A percentile compares a stretch with the other conserved stretches of the same genome.
Evolutionary conservation across 148 eudicot genomes (phyloP).

Genomic region (Persicaria tinctoria): DNA sequence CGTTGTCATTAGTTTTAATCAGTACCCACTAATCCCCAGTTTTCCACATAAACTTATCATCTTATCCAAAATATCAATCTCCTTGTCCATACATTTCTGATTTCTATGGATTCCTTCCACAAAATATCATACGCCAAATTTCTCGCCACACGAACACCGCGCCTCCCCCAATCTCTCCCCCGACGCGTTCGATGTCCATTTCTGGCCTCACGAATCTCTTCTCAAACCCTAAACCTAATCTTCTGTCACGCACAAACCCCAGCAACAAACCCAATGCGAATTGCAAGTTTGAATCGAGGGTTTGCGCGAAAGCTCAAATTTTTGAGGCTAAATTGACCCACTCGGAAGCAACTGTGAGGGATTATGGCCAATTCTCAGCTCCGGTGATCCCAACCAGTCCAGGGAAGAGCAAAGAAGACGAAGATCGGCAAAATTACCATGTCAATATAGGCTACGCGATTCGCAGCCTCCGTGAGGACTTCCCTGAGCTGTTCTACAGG

Average conservation of each 20-base stretch:
- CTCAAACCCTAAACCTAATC: conserved; percentile 36
- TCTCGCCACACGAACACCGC: no score
- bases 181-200: conserved; percentile 26
- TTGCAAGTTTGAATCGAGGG: conserved; percentile 24
- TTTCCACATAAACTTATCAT: background rate
- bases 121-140: no score
- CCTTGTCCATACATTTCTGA: background rate
- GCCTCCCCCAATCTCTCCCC: background rate
- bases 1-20: background rate
- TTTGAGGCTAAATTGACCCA: conserved; percentile 29
- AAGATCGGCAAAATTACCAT: conserved; percentile 55
- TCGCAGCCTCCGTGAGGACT: conserved; percentile 76
- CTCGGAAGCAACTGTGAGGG: conserved; percentile 18
- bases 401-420: conserved; percentile 46
- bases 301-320: conserved; percentile 42
- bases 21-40: background rate
- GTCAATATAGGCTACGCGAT: conserved; percentile 77
- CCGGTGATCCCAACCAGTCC: conserved; percentile 33
- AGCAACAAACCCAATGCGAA: conserved; percentile 18
- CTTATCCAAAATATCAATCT: background rate
- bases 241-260: conserved; percentile 11
- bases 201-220: conserved; percentile 24
- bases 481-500: conserved; percentile 54
- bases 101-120: no score
- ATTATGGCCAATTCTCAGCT: conserved; percentile 35